Evolutionary conservation across 306 rosid genomes (phyloP), one percentile per base, ranked within the genome.

Genomic region (Gleditsia sinensis): DNA sequence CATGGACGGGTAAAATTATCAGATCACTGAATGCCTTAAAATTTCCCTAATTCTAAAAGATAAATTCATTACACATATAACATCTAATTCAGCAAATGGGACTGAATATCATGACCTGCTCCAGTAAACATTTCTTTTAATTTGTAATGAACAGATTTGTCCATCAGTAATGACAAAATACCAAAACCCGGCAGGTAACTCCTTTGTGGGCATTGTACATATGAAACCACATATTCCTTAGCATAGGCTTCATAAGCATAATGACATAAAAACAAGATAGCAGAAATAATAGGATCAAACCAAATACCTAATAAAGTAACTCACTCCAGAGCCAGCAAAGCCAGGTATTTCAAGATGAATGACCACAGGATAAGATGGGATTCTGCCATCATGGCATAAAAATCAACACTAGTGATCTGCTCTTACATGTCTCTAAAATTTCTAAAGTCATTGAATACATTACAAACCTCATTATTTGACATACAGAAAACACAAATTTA

Each of bases 1-100:
- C 7, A 59, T 17, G 43, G 74, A 77, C 2, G 71, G 64, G 37
- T 20, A 58, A 77, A 17, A 14, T 67, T 19, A 76, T 67, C 73
- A 63, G 16, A 57, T 37, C 33, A 40, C 50, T 72, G 70, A 46
- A 69, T 49, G 59, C 66, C 48, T n/a, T 9, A 36, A 36, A 19
- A n/a, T 69, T 71, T 43, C 66, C 69, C 45, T 45, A 34, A 30
- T 30, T 17, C 36, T 27, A 73, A 46, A 69, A 42, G 23, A 72
- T 19, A 67, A 51, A 67, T 48, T 57, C 71, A 69, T 21, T 16
- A 78, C 25, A 45, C 49, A 56, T 43, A 48, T 39, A 49, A 24
- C 51, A 46, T 48, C n/a, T 2, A 77, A 83, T 65, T 60, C 27
- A 6, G 45, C 11, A 12, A 42, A 49, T 34, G 48, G 6, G n/a